A percentile compares a stretch with the other conserved stretches of the same genome.
Evolutionary conservation across 805 yeast genomes (phyloP).

Genomic region (Lachancea thermotolerans): DNA sequence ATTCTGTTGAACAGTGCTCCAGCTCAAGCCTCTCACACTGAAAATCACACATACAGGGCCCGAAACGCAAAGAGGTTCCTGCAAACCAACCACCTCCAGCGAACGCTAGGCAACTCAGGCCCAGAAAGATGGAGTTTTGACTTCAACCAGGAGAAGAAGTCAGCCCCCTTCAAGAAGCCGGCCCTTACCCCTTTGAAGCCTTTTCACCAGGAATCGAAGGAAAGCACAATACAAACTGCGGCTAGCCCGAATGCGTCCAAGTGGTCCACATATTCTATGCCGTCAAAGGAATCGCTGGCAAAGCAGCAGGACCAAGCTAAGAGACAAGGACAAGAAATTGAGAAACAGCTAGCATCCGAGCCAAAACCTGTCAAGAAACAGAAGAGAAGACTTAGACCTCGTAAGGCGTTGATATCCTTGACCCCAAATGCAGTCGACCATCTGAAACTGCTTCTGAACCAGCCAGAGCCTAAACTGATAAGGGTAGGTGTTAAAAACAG

Average conservation of each 20-base stretch:
- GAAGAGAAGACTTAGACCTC: conserved; percentile 70
- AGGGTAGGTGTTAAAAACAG: conserved; percentile 92
- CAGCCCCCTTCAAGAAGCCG: neutral
- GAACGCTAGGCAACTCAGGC: neutral
- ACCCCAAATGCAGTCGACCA: conserved; percentile 72
- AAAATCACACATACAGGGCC: neutral
- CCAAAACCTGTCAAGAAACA: conserved; percentile 29
- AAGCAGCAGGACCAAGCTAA: conserved; percentile 27
- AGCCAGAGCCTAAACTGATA: conserved; percentile 83
- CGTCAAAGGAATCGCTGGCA: conserved; percentile 39
- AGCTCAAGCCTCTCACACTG: neutral
- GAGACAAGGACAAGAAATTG: conserved; percentile 15
- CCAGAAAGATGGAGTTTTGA: conserved; percentile 6
- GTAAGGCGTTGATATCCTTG: conserved; percentile 83
- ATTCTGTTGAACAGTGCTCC: neutral
- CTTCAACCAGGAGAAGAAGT: neutral
- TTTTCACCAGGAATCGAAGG: neutral
- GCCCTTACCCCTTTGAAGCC: neutral
- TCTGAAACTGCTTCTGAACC: conserved; percentile 55
- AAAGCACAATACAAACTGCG: neutral
- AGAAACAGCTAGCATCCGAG: conserved; percentile 4
- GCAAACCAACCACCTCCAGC: conserved; percentile 2
- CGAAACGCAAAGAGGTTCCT: neutral
- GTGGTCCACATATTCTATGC: conserved; percentile 43
- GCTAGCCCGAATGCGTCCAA: conserved; percentile 8